Percentiles rank a stretch among this genome's conserved stretches.
Conservation (phyloP, 768 basidiomycete genomes). For the Kondoa malvinella region DNA sequence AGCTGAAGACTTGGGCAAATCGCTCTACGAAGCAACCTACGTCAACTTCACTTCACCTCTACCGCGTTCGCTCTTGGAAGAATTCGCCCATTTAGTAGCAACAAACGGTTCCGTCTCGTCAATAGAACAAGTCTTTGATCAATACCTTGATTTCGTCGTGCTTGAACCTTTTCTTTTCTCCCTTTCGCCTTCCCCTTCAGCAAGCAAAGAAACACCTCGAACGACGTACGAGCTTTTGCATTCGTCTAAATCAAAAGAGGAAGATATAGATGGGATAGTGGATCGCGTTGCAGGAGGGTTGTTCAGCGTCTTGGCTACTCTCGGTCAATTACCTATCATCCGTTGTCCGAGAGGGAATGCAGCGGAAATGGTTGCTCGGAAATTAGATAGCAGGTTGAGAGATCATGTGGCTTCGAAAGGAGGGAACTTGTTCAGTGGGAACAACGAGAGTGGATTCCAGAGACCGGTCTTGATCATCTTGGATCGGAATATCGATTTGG, state of each 20-base stretch:
- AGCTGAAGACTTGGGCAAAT: slow-evolving; percentile 77
- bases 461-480: slow-evolving; percentile 62
- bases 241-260: slow-evolving; percentile 72
- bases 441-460: slow-evolving; percentile 36
- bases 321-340: slow-evolving; percentile 89
- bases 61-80: slow-evolving; percentile 72
- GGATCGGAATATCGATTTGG: slow-evolving; percentile 85
- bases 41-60: slow-evolving; percentile 89
- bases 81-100: slow-evolving; percentile 75
- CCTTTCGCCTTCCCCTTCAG: slow-evolving; percentile 43
- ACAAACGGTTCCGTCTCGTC: slow-evolving; percentile 59
- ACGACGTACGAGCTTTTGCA: slow-evolving; percentile 73
- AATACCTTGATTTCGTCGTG: slow-evolving; percentile 88
- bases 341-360: slow-evolving; percentile 89
- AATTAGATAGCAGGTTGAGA: slow-evolving; percentile 75
- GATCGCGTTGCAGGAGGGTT: slow-evolving; percentile 78
- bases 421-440: slow-evolving; percentile 25
- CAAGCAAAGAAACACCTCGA: slow-evolving; percentile 30
- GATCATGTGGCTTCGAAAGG: slow-evolving; percentile 47
- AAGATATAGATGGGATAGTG: slow-evolving; percentile 80
- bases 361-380: slow-evolving; percentile 97
- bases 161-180: slow-evolving; percentile 89
- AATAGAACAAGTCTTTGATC: slow-evolving; percentile 60
- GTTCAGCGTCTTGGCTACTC: slow-evolving; percentile 75
- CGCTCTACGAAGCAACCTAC: slow-evolving; percentile 80